A percentile compares a stretch with the other conserved stretches of the same genome.
Conservation (phyloP, 768 basidiomycete genomes). For the Fomitopsis serialis region DNA sequence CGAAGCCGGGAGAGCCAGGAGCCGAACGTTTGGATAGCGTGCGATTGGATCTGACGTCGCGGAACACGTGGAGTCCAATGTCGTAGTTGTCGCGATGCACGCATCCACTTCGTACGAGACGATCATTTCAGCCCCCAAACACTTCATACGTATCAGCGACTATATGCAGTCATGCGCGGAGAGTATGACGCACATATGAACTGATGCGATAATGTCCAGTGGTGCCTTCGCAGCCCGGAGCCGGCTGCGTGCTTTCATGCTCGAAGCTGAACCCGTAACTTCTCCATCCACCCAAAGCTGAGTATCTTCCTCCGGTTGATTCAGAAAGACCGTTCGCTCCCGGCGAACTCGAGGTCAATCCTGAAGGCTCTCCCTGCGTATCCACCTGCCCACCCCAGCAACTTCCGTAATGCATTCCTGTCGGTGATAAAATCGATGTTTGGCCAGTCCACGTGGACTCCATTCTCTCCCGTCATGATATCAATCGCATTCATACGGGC, state of each 20-base stretch:
- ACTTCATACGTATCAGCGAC: constrained; percentile 7
- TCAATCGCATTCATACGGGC: constrained; percentile 61
- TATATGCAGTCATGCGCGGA: background rate
- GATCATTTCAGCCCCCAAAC: constrained; percentile 15
- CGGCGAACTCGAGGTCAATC: constrained; percentile 65
- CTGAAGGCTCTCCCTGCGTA: constrained; percentile 42
- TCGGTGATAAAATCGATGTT: constrained; percentile 48
- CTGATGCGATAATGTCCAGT: constrained; percentile 19
- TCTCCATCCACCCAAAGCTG: constrained; percentile 7
- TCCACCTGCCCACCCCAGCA: constrained; percentile 45
- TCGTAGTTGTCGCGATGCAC: constrained; percentile 7
- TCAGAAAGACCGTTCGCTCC: constrained; percentile 55
- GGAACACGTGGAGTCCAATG: no score
- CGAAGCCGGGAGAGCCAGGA: no score
- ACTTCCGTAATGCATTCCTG: constrained; percentile 59
- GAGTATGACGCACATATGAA: constrained; percentile 13
- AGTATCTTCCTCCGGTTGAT: constrained; percentile 46
- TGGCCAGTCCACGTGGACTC: constrained; percentile 30
- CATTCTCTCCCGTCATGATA: constrained; percentile 20
- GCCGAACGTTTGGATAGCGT: no score
- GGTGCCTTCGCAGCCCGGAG: constrained; percentile 12
- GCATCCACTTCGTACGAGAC: constrained; percentile 24
- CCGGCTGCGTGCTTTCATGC: constrained; percentile 8
- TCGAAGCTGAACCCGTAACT: constrained; percentile 61
- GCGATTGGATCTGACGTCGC: no score